phyloP scores from a whole-genome alignment of 1,139 yeast species.

The Lizanozyma gosingica region DNA sequence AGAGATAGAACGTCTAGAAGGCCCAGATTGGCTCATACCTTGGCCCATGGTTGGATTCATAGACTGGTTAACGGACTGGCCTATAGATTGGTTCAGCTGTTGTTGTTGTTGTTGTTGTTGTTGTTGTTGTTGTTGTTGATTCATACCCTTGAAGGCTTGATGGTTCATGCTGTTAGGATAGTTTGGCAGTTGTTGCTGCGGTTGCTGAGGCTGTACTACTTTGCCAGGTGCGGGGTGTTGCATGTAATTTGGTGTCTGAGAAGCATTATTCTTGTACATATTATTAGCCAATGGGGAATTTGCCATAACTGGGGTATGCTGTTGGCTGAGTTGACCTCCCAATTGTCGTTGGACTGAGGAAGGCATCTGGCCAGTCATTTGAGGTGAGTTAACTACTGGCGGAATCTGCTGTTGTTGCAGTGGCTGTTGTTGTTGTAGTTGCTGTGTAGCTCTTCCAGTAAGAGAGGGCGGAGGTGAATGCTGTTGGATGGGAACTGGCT shows the following conservation, averaged over 20 bases:
- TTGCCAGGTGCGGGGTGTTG: constrained; percentile 8
- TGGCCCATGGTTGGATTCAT: too few species aligned
- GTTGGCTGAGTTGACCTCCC: background rate
- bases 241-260: constrained; percentile 4
- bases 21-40: constrained; percentile 2
- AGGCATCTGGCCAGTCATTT: background rate
- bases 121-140: constrained; percentile 4
- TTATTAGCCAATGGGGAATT: background rate
- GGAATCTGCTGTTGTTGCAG: background rate
- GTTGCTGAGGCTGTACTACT: constrained; percentile 3
- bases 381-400: background rate
- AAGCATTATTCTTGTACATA: background rate
- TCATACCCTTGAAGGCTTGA: constrained; percentile 3
- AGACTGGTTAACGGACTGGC: too few species aligned
- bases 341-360: background rate
- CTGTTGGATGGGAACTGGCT: constrained; percentile 6
- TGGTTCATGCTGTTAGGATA: constrained; percentile 11
- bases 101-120: constrained; percentile 4
- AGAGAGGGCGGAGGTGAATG: constrained; percentile 4
- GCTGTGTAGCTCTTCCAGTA: background rate
- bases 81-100: too few species aligned
- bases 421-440: constrained; percentile 1
- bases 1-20: constrained; percentile 4
- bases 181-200: constrained; percentile 7
- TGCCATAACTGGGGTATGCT: background rate